Conservation (phyloP, 371 early-diverging fungal genomes). For the Circinella umbellata region DNA sequence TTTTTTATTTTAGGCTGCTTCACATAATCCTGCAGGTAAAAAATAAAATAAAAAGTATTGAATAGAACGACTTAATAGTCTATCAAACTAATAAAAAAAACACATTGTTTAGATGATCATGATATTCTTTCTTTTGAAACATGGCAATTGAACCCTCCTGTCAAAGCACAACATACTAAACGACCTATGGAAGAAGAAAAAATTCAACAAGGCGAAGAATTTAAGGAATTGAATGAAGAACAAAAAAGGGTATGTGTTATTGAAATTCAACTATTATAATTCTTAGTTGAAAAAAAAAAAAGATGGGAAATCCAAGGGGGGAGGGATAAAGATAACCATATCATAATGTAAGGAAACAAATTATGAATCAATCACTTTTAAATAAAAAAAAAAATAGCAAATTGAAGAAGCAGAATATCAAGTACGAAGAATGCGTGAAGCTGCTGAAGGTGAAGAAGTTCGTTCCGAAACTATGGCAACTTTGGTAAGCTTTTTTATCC, state of each 20-base stretch:
- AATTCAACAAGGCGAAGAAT: conserved; percentile 60
- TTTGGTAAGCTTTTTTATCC: conserved; percentile 24
- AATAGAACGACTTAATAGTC: too few relatives aligned
- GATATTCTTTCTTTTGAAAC: conserved; percentile 77
- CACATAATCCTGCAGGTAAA: conserved; percentile 45
- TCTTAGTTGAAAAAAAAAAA: too few relatives aligned
- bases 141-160: conserved; percentile 74
- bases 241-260: conserved; percentile 42
- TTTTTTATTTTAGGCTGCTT: conserved; percentile 28
- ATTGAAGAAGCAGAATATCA: conserved; percentile 61
- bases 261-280: too few relatives aligned
- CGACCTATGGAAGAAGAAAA: conserved; percentile 69
- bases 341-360: too few relatives aligned
- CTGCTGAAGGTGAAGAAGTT: conserved; percentile 33
- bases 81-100: not conserved
- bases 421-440: conserved; percentile 41
- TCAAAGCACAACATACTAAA: conserved; percentile 39
- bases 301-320: not conserved
- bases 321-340: too few relatives aligned
- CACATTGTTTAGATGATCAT: conserved; percentile 70
- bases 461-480: conserved; percentile 32
- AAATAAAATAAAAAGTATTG: too few relatives aligned
- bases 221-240: conserved; percentile 51
- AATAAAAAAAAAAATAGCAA: conserved; percentile 40
- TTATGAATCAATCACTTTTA: too few relatives aligned